Conservation (phyloP, 2,329 filamentous ascomycete species). For the Endothia cerciana region DNA sequence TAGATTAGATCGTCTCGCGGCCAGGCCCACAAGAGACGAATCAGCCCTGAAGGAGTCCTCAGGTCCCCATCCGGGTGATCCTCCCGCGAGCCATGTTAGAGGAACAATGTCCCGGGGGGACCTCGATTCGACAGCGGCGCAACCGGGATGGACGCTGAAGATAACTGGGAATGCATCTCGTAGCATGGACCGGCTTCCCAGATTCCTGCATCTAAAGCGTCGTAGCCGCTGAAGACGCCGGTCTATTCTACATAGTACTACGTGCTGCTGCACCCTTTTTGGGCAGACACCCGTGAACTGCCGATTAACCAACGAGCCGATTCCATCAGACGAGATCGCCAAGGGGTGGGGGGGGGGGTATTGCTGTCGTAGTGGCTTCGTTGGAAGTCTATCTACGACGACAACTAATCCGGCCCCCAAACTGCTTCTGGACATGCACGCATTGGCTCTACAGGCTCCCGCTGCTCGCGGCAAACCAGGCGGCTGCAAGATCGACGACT, state of each 20-base stretch:
- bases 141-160: slow-evolving; percentile 18
- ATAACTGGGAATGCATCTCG: slow-evolving; percentile 9
- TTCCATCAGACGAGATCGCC: not conserved
- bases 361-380: not conserved
- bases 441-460: not conserved
- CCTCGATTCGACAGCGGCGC: slow-evolving; percentile 15
- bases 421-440: not conserved
- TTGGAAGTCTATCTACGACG: slow-evolving; percentile 2
- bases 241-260: too few relatives aligned
- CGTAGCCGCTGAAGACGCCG: slow-evolving; percentile 26
- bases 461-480: not conserved
- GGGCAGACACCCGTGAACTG: slow-evolving; percentile 14
- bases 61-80: slow-evolving; percentile 16
- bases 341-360: too few relatives aligned
- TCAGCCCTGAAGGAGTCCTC: slow-evolving; percentile 7
- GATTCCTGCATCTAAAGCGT: slow-evolving; percentile 17
- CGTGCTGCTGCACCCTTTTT: slow-evolving; percentile 2
- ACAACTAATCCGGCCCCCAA: slow-evolving; percentile 9
- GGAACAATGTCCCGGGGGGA: slow-evolving; percentile 7
- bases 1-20: slow-evolving; percentile 21
- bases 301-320: slow-evolving; percentile 19
- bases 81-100: slow-evolving; percentile 2
- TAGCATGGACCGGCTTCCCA: not conserved
- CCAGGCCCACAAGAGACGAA: slow-evolving; percentile 15
- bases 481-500: not conserved